Evolutionary conservation across 2,329 filamentous ascomycete species (phyloP), one percentile per base, ranked within the genome.

Genomic region (Huntiella bhutanensis): DNA sequence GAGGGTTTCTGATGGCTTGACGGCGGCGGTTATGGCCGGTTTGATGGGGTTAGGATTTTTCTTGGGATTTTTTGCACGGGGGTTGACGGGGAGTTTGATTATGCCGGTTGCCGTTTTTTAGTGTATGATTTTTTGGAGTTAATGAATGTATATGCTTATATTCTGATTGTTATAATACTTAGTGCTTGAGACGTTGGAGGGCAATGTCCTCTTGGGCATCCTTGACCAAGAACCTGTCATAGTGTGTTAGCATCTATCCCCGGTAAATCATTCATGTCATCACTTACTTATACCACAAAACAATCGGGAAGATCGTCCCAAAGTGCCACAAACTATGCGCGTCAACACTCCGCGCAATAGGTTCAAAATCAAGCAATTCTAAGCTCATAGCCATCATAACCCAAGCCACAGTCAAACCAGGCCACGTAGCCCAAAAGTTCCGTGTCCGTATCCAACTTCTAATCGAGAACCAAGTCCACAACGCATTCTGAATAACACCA

Each of bases 251-350:
- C 22, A 28, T 28, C 6, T 28, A 28, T 28, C 22, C 22, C 2
- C n/a, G 6, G 12, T 6, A 37, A 16, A 40, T 4, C 12, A 15
- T 4, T 6, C 6, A 50, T n/a, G 32, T n/a, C 11, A 38, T 15
- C 48, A 77, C 85, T 69, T 66, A 96, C 87, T 82, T 86, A 62
- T 98, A 98, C 83, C 83, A 95, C 67, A 93, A 72, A 43, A 91
- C 67, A 0, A 84, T 84, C 7, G 91, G 91, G 32, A 73, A 72
- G 43, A 98, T 88, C 0, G 91, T 98, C 48, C 87, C 85, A 51
- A 94, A 60, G 70, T 98, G 91, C 91, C 91, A 98, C 52, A 98
- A 62, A 56, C 83, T 87, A 64, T 98, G 91, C 3, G 91, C 91
- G 68, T 98, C 91, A 43, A 98, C 63, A 60, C 80, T 77, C 5